Percentiles rank a stretch among this genome's conserved stretches.
Evolutionary conservation across 1,139 yeast genomes (phyloP).

Genomic region (Diutina ranongensis): DNA sequence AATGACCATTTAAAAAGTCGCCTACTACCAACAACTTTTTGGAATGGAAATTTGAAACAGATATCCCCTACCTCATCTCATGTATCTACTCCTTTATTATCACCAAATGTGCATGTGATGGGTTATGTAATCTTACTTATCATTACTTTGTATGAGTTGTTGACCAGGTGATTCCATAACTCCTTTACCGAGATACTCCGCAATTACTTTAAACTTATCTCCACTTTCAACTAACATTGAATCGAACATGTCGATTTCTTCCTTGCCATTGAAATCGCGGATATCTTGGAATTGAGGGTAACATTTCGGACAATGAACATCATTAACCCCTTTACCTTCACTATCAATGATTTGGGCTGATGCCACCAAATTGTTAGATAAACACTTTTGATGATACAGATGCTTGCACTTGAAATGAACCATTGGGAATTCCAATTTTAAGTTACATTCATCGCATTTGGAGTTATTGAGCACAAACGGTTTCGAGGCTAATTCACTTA

Average conservation of each 20-base stretch:
- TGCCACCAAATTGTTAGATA: slow-evolving; percentile 34
- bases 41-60: too few relatives aligned
- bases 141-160: neutral
- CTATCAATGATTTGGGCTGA: slow-evolving; percentile 12
- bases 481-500: slow-evolving; percentile 39
- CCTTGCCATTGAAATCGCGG: slow-evolving; percentile 52
- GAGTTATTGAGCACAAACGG: slow-evolving; percentile 59
- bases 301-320: slow-evolving; percentile 69
- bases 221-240: slow-evolving; percentile 45
- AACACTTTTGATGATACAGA: slow-evolving; percentile 75
- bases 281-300: slow-evolving; percentile 53
- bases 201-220: slow-evolving; percentile 62
- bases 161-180: slow-evolving; percentile 41
- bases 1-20: too few relatives aligned
- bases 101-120: too few relatives aligned
- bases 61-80: too few relatives aligned
- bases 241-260: slow-evolving; percentile 52
- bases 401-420: slow-evolving; percentile 83
- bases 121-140: too few relatives aligned
- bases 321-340: slow-evolving; percentile 9
- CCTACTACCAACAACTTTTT: too few relatives aligned
- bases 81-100: too few relatives aligned
- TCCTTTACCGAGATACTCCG: slow-evolving; percentile 82
- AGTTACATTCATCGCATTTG: slow-evolving; percentile 61
- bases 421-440: slow-evolving; percentile 64